Conservation (phyloP, 345 rosid genomes). For the Jatropha curcas region DNA sequence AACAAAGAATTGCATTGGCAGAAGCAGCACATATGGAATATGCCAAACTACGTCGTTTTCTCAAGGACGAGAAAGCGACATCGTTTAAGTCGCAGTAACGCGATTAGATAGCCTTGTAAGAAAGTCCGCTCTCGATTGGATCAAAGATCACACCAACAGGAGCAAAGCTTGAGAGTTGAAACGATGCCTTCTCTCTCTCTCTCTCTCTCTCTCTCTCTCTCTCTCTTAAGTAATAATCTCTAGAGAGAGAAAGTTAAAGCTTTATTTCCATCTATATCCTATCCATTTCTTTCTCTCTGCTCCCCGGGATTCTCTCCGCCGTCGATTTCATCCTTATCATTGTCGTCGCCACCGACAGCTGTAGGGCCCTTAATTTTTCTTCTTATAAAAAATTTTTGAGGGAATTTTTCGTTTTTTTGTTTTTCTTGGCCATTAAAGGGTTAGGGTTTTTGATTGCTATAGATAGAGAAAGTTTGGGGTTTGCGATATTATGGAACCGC, state of each 20-base stretch:
- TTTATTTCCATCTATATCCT: background rate
- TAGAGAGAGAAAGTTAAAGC: constrained; percentile 22
- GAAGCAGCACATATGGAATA: background rate
- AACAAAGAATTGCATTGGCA: too few species aligned
- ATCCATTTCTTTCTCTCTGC: background rate
- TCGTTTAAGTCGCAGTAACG: background rate
- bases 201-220: constrained; percentile 8
- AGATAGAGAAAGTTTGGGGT: background rate
- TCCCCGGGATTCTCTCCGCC: constrained; percentile 1
- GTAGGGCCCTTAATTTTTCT: background rate
- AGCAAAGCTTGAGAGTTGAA: background rate
- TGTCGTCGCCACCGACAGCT: background rate
- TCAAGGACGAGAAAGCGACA: background rate
- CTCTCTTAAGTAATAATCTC: constrained; percentile 13
- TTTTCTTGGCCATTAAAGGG: background rate
- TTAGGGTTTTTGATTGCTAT: constrained; percentile 7
- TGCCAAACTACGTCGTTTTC: background rate
- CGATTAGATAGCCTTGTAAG: background rate
- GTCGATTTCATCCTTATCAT: background rate
- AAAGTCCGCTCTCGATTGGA: constrained; percentile 12
- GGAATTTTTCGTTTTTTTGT: constrained; percentile 1
- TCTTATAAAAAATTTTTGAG: background rate
- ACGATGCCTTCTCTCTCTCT: background rate
- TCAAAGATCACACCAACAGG: background rate
- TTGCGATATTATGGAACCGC: constrained; percentile 59